Conservation (phyloP, 805 yeast species). For the Zygotorulaspora danielsina region DNA sequence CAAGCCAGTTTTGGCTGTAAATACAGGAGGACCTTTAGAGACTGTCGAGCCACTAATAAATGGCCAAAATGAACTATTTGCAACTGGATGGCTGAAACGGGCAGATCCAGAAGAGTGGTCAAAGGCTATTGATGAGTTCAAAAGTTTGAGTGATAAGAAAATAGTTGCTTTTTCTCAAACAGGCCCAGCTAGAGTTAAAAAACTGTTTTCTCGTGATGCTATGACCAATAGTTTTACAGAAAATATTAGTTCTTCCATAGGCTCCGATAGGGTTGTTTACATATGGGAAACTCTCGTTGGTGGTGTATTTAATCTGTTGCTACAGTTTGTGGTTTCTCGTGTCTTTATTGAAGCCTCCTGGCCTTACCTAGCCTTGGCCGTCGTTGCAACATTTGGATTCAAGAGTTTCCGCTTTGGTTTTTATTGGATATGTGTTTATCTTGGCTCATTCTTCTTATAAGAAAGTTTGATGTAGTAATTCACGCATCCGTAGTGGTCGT, state of each 20-base stretch:
- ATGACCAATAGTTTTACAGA: slow-evolving; percentile 40
- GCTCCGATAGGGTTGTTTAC: slow-evolving; percentile 22
- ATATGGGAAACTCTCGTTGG: slow-evolving; percentile 32
- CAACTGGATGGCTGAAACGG: slow-evolving; percentile 62
- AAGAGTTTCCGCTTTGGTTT: slow-evolving; percentile 14
- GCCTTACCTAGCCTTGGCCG: slow-evolving; percentile 20
- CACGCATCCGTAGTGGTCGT: no score
- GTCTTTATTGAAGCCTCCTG: slow-evolving; percentile 13
- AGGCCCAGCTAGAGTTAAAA: slow-evolving; percentile 33
- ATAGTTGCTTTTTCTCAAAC: slow-evolving; percentile 23
- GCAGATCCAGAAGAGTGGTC: slow-evolving; percentile 53
- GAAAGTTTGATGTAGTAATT: no score
- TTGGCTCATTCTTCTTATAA: neutral
- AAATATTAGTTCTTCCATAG: slow-evolving; percentile 32
- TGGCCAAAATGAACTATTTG: slow-evolving; percentile 33
- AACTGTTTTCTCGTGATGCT: slow-evolving; percentile 37
- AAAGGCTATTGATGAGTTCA: slow-evolving; percentile 42
- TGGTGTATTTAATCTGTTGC: slow-evolving; percentile 12
- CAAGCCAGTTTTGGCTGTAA: slow-evolving; percentile 79
- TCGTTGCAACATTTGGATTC: slow-evolving; percentile 6
- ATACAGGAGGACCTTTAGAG: slow-evolving; percentile 92
- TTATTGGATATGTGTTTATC: slow-evolving; percentile 13
- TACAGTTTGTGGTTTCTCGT: slow-evolving; percentile 14
- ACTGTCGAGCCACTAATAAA: slow-evolving; percentile 41
- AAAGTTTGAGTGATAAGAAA: slow-evolving; percentile 21